Percentiles rank a stretch among this genome's conserved stretches.
Conservation (phyloP, 441 rosid genomes). For the Biscutella laevigata region DNA sequence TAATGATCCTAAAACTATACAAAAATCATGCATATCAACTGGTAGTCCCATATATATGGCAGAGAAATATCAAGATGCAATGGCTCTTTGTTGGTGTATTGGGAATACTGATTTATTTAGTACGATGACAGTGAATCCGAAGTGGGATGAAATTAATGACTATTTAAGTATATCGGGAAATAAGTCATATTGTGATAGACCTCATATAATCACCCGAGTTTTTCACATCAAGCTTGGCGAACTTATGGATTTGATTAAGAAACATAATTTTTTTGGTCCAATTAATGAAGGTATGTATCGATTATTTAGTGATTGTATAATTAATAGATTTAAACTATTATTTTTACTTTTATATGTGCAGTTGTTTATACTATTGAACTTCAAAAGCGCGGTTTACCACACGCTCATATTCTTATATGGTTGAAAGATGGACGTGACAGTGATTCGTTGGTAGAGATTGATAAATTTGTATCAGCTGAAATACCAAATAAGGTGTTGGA, state of each 20-base stretch:
- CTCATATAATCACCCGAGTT: not conserved
- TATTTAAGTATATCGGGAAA: not conserved
- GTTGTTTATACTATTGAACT: slow-evolving; percentile 3
- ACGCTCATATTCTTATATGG: slow-evolving; percentile 15
- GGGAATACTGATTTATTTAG: not conserved
- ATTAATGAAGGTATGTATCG: not conserved
- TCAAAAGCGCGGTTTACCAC: slow-evolving; percentile 9
- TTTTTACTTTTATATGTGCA: not conserved
- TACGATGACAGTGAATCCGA: not conserved
- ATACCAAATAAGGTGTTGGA: not conserved
- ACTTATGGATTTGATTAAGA: not conserved
- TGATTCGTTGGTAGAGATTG: not conserved
- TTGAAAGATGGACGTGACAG: not conserved
- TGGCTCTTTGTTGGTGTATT: not conserved
- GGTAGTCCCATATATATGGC: not conserved
- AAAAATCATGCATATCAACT: too few relatives aligned
- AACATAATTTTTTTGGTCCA: not conserved
- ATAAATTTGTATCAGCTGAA: not conserved
- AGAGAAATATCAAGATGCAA: not conserved
- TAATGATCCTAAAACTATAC: too few relatives aligned
- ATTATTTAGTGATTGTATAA: too few relatives aligned
- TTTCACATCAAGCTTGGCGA: not conserved
- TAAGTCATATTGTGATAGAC: not conserved
- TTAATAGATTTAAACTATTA: too few relatives aligned
- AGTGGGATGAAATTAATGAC: not conserved